Evolutionary conservation across 2,329 filamentous ascomycete genomes (phyloP).

Genomic region (Trichoderma sp.): DNA sequence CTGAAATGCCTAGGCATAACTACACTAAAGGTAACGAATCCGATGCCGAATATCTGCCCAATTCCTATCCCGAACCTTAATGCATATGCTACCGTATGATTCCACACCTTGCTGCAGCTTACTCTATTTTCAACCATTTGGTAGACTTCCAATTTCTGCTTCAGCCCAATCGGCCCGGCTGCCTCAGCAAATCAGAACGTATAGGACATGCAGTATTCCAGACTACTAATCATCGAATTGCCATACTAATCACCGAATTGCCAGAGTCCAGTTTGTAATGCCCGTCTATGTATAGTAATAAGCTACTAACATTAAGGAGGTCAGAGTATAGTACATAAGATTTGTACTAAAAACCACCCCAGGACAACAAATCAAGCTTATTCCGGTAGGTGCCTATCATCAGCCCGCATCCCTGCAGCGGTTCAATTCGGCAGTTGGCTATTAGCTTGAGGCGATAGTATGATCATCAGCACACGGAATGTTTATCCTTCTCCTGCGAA

Average conservation of each 20-base stretch:
- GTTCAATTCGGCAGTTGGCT: neutral
- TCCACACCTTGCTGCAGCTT: neutral
- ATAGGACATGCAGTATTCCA: neutral
- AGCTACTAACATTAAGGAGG: neutral
- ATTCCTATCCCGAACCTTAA: neutral
- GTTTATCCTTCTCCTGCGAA: neutral
- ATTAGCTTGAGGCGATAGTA: neutral
- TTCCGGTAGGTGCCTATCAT: slow-evolving; percentile 11
- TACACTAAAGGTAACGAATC: neutral
- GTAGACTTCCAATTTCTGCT: neutral
- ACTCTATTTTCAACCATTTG: neutral
- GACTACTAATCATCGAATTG: neutral
- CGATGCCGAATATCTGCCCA: neutral
- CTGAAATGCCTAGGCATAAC: neutral
- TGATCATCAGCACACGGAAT: neutral
- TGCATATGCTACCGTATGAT: neutral
- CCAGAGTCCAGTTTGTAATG: neutral
- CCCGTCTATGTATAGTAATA: neutral
- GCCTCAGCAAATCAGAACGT: neutral
- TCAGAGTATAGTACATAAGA: neutral
- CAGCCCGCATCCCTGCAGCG: neutral
- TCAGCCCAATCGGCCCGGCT: neutral
- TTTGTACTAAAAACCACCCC: neutral
- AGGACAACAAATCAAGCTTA: slow-evolving; percentile 13
- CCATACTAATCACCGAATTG: neutral